phyloP scores from a whole-genome alignment of 2,329 filamentous ascomycete species.

The Aspergillus versicolor region DNA sequence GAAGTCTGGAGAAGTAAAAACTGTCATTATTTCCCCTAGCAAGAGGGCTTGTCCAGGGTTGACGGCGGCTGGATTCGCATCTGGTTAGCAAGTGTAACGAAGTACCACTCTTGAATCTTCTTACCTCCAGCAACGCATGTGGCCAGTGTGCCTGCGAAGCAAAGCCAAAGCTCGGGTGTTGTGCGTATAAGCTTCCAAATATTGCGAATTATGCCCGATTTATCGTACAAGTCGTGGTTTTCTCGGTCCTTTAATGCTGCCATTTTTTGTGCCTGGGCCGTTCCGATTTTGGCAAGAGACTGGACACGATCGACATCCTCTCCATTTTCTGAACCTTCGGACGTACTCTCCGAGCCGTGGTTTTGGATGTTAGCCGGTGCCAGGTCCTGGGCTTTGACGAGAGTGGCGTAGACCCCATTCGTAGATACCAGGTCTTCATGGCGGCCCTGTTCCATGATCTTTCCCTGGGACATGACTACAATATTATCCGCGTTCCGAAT shows the following conservation, averaged over 20 bases:
- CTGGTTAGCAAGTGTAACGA: not conserved
- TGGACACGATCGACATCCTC: not conserved
- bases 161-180: not conserved
- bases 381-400: conserved; percentile 87
- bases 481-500: conserved; percentile 95
- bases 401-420: conserved; percentile 72
- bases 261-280: not conserved
- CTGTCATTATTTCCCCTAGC: not conserved
- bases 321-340: not conserved
- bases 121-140: conserved; percentile 2
- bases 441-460: conserved; percentile 86
- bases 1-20: not conserved
- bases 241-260: not conserved
- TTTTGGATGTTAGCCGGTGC: conserved; percentile 20
- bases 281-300: not conserved
- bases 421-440: conserved; percentile 74
- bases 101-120: not conserved
- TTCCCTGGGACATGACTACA: conserved; percentile 81
- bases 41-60: conserved; percentile 34
- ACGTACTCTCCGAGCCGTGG: conserved; percentile 41
- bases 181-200: not conserved
- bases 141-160: not conserved
- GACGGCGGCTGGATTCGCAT: conserved; percentile 34
- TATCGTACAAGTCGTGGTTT: not conserved
- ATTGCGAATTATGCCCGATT: not conserved